Conservation (phyloP, 2,329 filamentous ascomycete species). For the Phialophora expanda region DNA sequence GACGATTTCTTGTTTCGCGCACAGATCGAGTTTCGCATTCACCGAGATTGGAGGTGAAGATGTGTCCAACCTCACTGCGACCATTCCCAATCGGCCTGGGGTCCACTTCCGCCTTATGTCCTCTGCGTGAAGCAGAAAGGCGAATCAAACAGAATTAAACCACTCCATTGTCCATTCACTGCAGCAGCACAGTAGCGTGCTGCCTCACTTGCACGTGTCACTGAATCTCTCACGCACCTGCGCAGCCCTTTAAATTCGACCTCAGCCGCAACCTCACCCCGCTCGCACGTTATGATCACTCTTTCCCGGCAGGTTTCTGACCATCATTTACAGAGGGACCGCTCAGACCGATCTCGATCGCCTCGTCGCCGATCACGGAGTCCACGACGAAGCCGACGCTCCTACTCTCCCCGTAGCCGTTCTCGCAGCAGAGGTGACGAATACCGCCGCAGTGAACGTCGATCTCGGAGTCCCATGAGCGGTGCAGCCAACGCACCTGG, state of each 20-base stretch:
- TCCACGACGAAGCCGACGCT: slow-evolving; percentile 75
- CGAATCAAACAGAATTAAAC: slow-evolving; percentile 12
- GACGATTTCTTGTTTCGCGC: slow-evolving; percentile 27
- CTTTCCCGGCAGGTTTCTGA: slow-evolving; percentile 36
- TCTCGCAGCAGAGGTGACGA: slow-evolving; percentile 76
- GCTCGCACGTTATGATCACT: slow-evolving; percentile 27
- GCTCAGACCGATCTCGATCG: slow-evolving; percentile 73
- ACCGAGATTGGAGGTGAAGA: slow-evolving; percentile 17
- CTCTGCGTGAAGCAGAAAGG: slow-evolving; percentile 26
- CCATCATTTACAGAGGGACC: slow-evolving; percentile 72
- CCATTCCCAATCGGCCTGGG: slow-evolving; percentile 32
- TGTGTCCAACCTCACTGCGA: slow-evolving; percentile 20
- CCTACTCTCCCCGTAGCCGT: slow-evolving; percentile 78
- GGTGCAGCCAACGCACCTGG: slow-evolving; percentile 67
- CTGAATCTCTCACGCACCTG: slow-evolving; percentile 25
- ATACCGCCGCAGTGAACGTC: slow-evolving; percentile 73
- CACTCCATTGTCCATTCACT: slow-evolving; percentile 26
- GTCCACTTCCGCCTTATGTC: slow-evolving; percentile 33
- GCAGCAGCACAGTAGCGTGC: slow-evolving; percentile 22
- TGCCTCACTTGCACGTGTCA: slow-evolving; percentile 29
- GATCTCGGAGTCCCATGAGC: slow-evolving; percentile 87
- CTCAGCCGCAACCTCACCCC: slow-evolving; percentile 33
- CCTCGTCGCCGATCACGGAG: slow-evolving; percentile 77
- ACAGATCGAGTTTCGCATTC: slow-evolving; percentile 21
- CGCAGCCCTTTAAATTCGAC: slow-evolving; percentile 27